Percentiles rank a stretch among this genome's conserved stretches.
phyloP scores from a whole-genome alignment of 1,284 basidiomycete species.

The Termitomyces sp. region DNA sequence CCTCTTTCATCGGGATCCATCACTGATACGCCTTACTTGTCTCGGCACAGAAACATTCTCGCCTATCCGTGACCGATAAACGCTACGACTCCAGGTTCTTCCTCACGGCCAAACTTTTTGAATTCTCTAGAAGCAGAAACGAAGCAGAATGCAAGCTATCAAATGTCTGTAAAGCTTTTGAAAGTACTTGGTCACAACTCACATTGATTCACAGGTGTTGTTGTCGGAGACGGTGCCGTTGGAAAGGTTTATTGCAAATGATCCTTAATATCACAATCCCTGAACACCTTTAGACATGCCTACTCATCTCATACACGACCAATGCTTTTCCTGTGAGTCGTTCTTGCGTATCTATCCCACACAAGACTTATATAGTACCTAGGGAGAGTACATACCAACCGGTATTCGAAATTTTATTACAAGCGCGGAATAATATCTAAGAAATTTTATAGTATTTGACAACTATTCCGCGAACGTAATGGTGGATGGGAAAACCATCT shows the following conservation, averaged over 20 bases:
- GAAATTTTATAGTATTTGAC: conserved; percentile 67
- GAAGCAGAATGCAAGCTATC: conserved; percentile 59
- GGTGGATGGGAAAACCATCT: conserved; percentile 98
- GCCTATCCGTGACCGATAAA: conserved; percentile 20
- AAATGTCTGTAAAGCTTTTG: conserved; percentile 45
- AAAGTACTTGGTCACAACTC: conserved; percentile 20
- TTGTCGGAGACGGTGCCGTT: conserved; percentile 99
- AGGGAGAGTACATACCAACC: conserved; percentile 98
- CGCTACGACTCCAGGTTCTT: conserved; percentile 19
- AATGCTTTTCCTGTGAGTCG: conserved; percentile 86
- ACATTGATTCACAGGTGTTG: conserved; percentile 67
- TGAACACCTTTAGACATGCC: conserved; percentile 68
- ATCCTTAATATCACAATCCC: conserved; percentile 2
- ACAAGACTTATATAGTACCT: conserved; percentile 6
- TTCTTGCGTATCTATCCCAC: conserved; percentile 8
- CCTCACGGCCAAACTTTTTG: conserved; percentile 14
- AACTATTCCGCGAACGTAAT: conserved; percentile 96
- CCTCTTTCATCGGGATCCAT: conserved; percentile 4
- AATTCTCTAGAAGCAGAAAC: conserved; percentile 14
- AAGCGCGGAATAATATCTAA: conserved; percentile 3
- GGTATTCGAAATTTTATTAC: conserved; percentile 40
- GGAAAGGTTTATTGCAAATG: conserved; percentile 74
- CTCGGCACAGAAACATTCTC: conserved; percentile 16
- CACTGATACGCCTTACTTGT: conserved; percentile 22
- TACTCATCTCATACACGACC: conserved; percentile 96